These are phyloP conservation scores for Extremus antarcticus DNA, from an alignment of 495 filamentous ascomycete species.

Conservation along the genomic window DNA sequence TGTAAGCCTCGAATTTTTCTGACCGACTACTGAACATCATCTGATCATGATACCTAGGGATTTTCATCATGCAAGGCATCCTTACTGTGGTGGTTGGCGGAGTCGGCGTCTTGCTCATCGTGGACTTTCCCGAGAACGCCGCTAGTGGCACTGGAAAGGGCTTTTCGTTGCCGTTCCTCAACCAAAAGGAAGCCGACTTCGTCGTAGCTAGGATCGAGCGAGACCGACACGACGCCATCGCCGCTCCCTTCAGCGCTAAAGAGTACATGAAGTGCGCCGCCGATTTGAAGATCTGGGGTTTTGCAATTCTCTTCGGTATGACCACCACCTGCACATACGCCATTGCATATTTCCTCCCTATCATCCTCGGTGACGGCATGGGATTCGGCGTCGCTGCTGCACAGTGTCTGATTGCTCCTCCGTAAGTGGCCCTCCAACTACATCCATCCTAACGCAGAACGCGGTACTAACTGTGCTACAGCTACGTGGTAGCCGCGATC, in stretches of 20 bases:
- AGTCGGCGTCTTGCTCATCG: slow-evolving; percentile 12
- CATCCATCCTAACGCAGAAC: not conserved
- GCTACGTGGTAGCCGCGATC: slow-evolving; percentile 46
- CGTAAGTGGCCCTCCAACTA: slow-evolving; percentile 16
- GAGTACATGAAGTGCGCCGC: slow-evolving; percentile 39
- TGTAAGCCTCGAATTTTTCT: slow-evolving; percentile 10
- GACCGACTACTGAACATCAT: not conserved
- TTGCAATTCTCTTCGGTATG: slow-evolving; percentile 48
- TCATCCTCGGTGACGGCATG: slow-evolving; percentile 49
- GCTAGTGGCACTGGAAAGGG: not conserved
- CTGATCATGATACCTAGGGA: no score
- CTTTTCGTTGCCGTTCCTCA: slow-evolving; percentile 12
- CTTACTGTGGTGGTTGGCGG: slow-evolving; percentile 12
- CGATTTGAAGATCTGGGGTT: slow-evolving; percentile 54
- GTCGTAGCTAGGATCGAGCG: slow-evolving; percentile 47
- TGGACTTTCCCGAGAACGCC: slow-evolving; percentile 19
- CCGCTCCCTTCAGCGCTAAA: slow-evolving; percentile 39
- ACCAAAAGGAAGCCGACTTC: slow-evolving; percentile 36
- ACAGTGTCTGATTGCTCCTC: slow-evolving; percentile 55
- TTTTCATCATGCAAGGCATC: slow-evolving; percentile 20
- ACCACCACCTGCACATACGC: slow-evolving; percentile 51
- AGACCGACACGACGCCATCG: slow-evolving; percentile 44
- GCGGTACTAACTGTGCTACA: not conserved
- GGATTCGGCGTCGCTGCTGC: slow-evolving; percentile 44
- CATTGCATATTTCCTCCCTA: slow-evolving; percentile 57